Evolutionary conservation across 345 rosid species (phyloP).

Genomic region (Hibiscus mutabilis): DNA sequence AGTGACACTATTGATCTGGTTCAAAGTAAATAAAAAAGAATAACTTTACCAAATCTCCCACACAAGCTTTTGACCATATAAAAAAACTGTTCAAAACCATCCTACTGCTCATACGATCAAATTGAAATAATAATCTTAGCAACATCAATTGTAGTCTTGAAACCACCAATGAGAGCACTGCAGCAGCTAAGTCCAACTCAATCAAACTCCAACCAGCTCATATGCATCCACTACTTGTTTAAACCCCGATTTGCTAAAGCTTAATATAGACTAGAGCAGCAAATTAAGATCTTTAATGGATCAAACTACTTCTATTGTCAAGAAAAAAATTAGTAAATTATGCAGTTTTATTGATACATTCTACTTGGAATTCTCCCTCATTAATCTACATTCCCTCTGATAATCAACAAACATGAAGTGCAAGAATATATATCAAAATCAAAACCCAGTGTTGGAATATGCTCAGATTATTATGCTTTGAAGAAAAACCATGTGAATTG

Average conservation of each 20-base stretch:
- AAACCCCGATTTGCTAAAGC: conserved; percentile 5
- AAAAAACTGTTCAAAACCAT: neutral
- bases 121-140: neutral
- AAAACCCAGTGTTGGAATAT: neutral
- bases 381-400: conserved; percentile 7
- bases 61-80: neutral
- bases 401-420: neutral
- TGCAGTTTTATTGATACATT: neutral
- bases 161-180: neutral
- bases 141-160: neutral
- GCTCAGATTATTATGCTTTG: neutral
- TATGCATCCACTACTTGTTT: neutral
- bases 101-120: neutral
- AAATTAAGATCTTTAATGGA: conserved; percentile 3
- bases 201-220: neutral
- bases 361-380: neutral
- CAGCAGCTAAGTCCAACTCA: conserved; percentile 3
- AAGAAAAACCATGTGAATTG: neutral
- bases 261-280: neutral
- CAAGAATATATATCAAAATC: neutral
- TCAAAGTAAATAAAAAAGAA: neutral
- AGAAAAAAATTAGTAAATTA: neutral
- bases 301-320: neutral
- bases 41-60: neutral
- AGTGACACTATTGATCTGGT: neutral